Conservation (phyloP, 2,329 filamentous ascomycete species). For the Fusarium tuaranense region DNA sequence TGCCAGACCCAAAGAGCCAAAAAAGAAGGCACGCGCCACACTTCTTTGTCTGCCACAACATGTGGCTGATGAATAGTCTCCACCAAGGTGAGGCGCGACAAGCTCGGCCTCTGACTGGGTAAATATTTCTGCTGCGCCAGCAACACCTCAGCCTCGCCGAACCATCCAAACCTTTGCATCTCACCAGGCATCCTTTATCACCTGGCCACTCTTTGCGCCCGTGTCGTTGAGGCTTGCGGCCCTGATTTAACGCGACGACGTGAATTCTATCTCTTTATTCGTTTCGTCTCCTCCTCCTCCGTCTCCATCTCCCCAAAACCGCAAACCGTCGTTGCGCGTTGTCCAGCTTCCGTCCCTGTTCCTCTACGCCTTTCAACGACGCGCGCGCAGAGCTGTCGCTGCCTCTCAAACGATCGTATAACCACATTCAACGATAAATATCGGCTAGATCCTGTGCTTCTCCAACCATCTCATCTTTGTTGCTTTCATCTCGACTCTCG, state of each 20-base stretch:
- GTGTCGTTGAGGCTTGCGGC: slow-evolving; percentile 37
- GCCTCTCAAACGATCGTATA: slow-evolving; percentile 18
- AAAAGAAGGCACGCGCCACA: background rate
- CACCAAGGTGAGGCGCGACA: slow-evolving; percentile 4
- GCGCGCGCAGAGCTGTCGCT: slow-evolving; percentile 6
- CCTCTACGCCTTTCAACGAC: slow-evolving; percentile 4
- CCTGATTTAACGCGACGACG: slow-evolving; percentile 34
- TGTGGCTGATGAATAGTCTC: background rate
- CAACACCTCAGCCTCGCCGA: slow-evolving; percentile 41
- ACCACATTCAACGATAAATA: background rate
- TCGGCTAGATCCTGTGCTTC: slow-evolving; percentile 5
- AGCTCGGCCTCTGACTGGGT: slow-evolving; percentile 35
- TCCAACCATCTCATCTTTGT: background rate
- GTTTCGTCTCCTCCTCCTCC: slow-evolving; percentile 10
- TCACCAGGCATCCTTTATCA: slow-evolving; percentile 27
- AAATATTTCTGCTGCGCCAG: slow-evolving; percentile 15
- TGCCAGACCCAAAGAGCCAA: background rate
- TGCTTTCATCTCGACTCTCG: background rate
- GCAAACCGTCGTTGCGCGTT: slow-evolving; percentile 17
- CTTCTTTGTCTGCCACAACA: background rate
- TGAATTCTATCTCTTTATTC: slow-evolving; percentile 12
- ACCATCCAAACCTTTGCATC: slow-evolving; percentile 31
- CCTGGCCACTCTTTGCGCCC: slow-evolving; percentile 26
- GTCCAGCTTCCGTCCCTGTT: slow-evolving; percentile 6
- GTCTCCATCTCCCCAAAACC: slow-evolving; percentile 3